A percentile compares a stretch with the other conserved stretches of the same genome.
Conservation (phyloP, 2,329 filamentous ascomycete genomes). For the Pseudopyricularia cyperi region DNA sequence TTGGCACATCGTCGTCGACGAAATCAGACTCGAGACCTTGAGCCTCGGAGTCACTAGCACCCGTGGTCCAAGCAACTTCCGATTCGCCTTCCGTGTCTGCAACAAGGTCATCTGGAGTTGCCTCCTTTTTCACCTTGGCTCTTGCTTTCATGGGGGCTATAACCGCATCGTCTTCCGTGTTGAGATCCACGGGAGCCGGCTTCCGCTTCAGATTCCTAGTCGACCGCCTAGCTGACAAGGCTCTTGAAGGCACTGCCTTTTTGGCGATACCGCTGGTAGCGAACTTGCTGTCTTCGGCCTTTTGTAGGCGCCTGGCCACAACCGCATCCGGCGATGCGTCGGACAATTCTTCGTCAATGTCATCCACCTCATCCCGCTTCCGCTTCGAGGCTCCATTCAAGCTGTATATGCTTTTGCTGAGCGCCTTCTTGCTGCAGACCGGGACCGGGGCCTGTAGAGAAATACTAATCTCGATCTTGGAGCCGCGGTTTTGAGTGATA, state of each 20-base stretch:
- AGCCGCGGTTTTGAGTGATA: slow-evolving; percentile 5
- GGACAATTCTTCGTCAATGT: slow-evolving; percentile 25
- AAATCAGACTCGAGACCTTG: background rate
- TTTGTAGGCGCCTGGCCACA: slow-evolving; percentile 43
- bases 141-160: background rate
- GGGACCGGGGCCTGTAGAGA: slow-evolving; percentile 21
- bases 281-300: slow-evolving; percentile 23
- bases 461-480: slow-evolving; percentile 21
- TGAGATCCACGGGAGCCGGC: background rate
- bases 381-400: slow-evolving; percentile 24
- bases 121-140: background rate
- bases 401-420: slow-evolving; percentile 35
- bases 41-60: background rate
- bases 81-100: background rate
- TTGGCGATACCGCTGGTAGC: background rate
- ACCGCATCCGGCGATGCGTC: slow-evolving; percentile 29
- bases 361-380: slow-evolving; percentile 29
- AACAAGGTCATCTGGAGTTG: background rate
- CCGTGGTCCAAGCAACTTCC: background rate
- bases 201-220: background rate
- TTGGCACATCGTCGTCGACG: background rate
- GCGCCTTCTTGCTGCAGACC: slow-evolving; percentile 28
- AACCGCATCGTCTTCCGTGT: background rate
- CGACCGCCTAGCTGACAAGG: background rate
- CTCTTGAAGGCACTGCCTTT: slow-evolving; percentile 1